Evolutionary conservation across 1,284 basidiomycete genomes (phyloP), one percentile per base, ranked within the genome.

Genomic region (Ceratobasidium sp.): DNA sequence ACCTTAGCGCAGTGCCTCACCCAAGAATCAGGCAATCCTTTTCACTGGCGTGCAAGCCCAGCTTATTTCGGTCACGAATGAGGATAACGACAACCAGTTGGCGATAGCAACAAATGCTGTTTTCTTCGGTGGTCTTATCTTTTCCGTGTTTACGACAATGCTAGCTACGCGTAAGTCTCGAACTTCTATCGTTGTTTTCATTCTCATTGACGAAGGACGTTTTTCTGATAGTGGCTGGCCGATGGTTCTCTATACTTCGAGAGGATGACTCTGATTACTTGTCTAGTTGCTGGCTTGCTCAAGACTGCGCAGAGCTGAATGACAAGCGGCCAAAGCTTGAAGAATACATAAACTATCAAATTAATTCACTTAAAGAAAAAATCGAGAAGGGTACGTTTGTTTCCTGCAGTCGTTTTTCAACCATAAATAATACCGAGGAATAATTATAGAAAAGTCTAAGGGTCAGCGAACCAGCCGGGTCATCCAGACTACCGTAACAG

Each of bases 161-260:
- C 16, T 70, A 32, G 67, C 67, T 16, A 59, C 55, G 18, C 43
- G 67, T 70, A 28, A 32, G 67, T 48, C n/a, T n/a, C n/a, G n/a
- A n/a, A n/a, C n/a, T n/a, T n/a, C n/a, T n/a, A n/a, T n/a, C n/a
- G n/a, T n/a, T n/a, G n/a, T n/a, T n/a, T n/a, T n/a, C n/a, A n/a
- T n/a, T n/a, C n/a, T n/a, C n/a, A n/a, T n/a, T n/a, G n/a, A n/a
- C n/a, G n/a, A n/a, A n/a, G n/a, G n/a, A n/a, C n/a, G n/a, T n/a
- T n/a, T n/a, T n/a, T n/a, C n/a, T 50, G 18, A 45, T 3, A 70
- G 67, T 70, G 18, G 58, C 67, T 5, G 67, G 46, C 8, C 55
- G 67, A 30, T 70, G 67, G 67, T 70, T 70, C 26, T 70, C 67
- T n/a, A 58, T 70, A 10, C 55, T 70, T 32, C 39, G 67, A n/a